Evolutionary conservation across 345 rosid genomes (phyloP), one percentile per base, ranked within the genome.

Genomic region (Dovyalis caffra): DNA sequence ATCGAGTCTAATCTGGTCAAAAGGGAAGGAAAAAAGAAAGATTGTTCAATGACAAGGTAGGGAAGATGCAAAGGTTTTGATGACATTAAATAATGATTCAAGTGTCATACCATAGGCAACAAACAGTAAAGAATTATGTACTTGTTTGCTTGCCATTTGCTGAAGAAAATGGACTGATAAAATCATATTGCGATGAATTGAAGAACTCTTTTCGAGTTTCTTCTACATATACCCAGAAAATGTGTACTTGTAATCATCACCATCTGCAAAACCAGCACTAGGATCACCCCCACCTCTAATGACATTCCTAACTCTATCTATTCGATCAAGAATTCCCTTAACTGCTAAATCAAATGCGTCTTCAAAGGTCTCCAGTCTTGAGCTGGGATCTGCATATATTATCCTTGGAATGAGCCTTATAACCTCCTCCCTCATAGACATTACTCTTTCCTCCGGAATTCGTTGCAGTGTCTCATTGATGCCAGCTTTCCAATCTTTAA

Each of bases 311-410:
- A 79, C 74, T 51, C 66, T 45, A 23, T 74, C 82, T 49, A 79
- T 58, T 60, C 75, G 69, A 31, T 79, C 75, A 29, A 79, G 78
- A 43, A 79, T 74, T 57, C 82, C 82, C 68, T 79, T 65, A 7
- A 79, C 67, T 21, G 82, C 78, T 38, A 79, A 69, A 74, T 79
- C 82, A 74, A 79, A 79, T 43, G 76, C 82, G 45, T 79, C 82
- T 45, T 79, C 76, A 14, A 18, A 25, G 25, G n/a, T 51, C 58
- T 38, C 74, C 74, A 74, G 12, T 63, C 53, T 75, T 16, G 75
- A 64, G 53, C 64, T 70, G 11, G 82, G 78, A 70, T 79, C 72
- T 21, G 75, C 78, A 69, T 74, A 79, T 2, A 79, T 66, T 33
- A 79, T 60, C n/a, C 72, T 74, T 10, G 82, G 82, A 43, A 79